Conservation (phyloP, 306 rosid species). For the Fragaria nilgerrensis region DNA sequence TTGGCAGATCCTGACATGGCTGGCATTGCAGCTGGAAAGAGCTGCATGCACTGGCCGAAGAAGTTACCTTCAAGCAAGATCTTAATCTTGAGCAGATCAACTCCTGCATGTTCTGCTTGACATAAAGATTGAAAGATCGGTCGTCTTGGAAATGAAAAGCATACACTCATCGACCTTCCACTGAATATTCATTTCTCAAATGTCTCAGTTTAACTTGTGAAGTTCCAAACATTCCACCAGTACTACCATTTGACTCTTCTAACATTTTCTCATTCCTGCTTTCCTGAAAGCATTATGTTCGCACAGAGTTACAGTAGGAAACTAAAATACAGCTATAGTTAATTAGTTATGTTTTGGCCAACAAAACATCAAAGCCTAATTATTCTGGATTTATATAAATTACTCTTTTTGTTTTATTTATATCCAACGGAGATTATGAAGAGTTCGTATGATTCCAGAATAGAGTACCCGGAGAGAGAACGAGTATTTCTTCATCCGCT, state of each 20-base stretch:
- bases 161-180: slow-evolving; percentile 29
- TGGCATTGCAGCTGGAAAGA: slow-evolving; percentile 47
- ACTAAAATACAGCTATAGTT: background rate
- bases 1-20: slow-evolving; percentile 55
- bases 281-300: slow-evolving; percentile 41
- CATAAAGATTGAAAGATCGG: slow-evolving; percentile 29
- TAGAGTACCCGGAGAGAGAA: slow-evolving; percentile 67
- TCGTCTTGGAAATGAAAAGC: slow-evolving; percentile 45
- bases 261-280: slow-evolving; percentile 39
- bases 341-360: background rate
- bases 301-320: background rate
- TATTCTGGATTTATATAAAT: background rate
- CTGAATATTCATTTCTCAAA: slow-evolving; percentile 23
- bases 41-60: slow-evolving; percentile 24
- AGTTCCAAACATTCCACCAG: slow-evolving; percentile 23
- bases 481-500: slow-evolving; percentile 78
- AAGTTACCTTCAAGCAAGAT: slow-evolving; percentile 42
- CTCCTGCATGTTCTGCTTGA: slow-evolving; percentile 23
- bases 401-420: background rate
- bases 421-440: background rate
- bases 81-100: slow-evolving; percentile 24
- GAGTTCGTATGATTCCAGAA: slow-evolving; percentile 1
- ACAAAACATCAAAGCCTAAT: background rate
- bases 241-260: slow-evolving; percentile 34
- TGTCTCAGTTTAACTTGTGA: slow-evolving; percentile 22